Conservation (phyloP, 2,329 filamentous ascomycete genomes). For the Phyllosticta capitalensis region DNA sequence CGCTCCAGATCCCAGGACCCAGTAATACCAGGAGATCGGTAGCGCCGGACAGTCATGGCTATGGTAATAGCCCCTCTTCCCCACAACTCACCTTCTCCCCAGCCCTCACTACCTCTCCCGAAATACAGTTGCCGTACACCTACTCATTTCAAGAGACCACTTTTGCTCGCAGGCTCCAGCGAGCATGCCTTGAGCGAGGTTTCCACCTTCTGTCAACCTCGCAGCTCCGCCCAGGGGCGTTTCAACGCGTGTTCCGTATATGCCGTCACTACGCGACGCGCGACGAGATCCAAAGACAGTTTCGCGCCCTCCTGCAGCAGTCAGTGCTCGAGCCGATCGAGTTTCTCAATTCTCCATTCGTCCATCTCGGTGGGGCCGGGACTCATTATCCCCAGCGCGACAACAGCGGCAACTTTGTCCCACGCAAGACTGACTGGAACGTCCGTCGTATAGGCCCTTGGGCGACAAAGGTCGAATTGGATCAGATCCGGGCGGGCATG, state of each 20-base stretch:
- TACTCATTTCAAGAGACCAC: slow-evolving; percentile 55
- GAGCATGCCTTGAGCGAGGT: slow-evolving; percentile 54
- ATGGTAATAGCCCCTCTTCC: slow-evolving; percentile 14
- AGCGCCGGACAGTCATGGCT: background rate
- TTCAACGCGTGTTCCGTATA: slow-evolving; percentile 56
- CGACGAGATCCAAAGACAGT: slow-evolving; percentile 30
- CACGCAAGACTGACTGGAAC: slow-evolving; percentile 22
- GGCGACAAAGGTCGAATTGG: background rate
- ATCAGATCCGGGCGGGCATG: background rate
- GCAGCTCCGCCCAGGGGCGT: slow-evolving; percentile 17
- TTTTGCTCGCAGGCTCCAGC: slow-evolving; percentile 63
- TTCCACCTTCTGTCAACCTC: slow-evolving; percentile 48
- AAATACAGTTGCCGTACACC: slow-evolving; percentile 35
- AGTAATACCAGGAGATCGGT: background rate
- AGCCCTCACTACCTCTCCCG: slow-evolving; percentile 15
- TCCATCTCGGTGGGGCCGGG: slow-evolving; percentile 58
- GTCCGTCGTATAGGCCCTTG: slow-evolving; percentile 22
- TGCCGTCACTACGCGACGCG: slow-evolving; percentile 49
- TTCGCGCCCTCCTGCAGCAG: slow-evolving; percentile 31
- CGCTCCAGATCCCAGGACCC: background rate
- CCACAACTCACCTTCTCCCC: slow-evolving; percentile 14
- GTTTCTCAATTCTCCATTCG: slow-evolving; percentile 51
- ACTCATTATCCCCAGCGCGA: slow-evolving; percentile 49
- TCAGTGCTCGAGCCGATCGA: slow-evolving; percentile 43
- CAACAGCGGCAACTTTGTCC: slow-evolving; percentile 27